A percentile compares a stretch with the other conserved stretches of the same genome.
Conservation (phyloP, 768 basidiomycete species). For the Mycena metata region DNA sequence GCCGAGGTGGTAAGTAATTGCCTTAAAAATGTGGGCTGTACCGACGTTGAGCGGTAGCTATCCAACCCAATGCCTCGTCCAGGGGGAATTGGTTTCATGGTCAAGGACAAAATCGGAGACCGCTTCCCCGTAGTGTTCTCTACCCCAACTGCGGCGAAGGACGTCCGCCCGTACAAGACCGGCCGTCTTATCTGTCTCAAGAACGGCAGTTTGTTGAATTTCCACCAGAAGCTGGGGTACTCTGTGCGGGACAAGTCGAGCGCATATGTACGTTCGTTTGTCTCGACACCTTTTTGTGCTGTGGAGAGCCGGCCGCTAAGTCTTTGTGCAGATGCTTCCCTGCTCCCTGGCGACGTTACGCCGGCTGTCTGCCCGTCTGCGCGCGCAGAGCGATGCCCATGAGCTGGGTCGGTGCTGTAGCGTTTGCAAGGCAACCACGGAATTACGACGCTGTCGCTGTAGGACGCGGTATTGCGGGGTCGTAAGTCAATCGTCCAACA, state of each 20-base stretch:
- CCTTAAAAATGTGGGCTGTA: no score
- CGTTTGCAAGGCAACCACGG: conserved; percentile 12
- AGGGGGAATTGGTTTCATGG: conserved; percentile 18
- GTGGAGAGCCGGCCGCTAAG: no score
- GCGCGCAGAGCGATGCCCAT: conserved; percentile 19
- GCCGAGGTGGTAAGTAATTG: conserved; percentile 15
- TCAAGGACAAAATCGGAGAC: conserved; percentile 23
- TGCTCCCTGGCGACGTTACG: conserved; percentile 21
- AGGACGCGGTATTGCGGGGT: conserved; percentile 28
- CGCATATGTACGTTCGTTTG: neutral
- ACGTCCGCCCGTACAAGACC: conserved; percentile 11
- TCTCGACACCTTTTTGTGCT: no score
- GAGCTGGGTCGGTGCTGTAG: conserved; percentile 26
- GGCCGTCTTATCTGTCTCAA: conserved; percentile 19
- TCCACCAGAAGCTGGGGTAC: conserved; percentile 12
- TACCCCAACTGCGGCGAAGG: conserved; percentile 10
- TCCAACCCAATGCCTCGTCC: conserved; percentile 16
- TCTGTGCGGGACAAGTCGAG: conserved; percentile 13
- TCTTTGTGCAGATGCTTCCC: conserved; percentile 28
- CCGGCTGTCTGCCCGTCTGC: conserved; percentile 11
- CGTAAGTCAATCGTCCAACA: conserved; percentile 10
- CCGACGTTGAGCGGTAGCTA: neutral
- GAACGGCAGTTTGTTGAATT: conserved; percentile 15
- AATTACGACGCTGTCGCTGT: conserved; percentile 17
- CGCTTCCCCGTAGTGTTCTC: conserved; percentile 23